Conservation (phyloP, 495 filamentous ascomycete species). For the Penicillium flavigenum region DNA sequence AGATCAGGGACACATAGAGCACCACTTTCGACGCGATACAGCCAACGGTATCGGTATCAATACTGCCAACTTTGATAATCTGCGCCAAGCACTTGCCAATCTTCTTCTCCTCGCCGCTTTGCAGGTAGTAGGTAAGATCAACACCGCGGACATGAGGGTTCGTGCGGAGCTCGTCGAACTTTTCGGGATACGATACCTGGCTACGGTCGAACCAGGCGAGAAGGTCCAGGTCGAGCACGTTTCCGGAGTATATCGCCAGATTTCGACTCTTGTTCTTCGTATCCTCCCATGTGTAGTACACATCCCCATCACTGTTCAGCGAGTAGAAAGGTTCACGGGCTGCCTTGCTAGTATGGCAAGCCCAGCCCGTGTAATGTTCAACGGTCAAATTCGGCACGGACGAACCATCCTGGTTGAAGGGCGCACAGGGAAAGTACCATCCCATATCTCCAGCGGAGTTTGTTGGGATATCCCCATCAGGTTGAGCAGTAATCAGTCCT, state of each 20-base stretch:
- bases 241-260: constrained; percentile 88
- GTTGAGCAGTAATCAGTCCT: constrained; percentile 71
- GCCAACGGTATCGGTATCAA: constrained; percentile 94
- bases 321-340: constrained; percentile 74
- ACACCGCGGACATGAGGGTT: constrained; percentile 79
- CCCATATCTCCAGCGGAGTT: constrained; percentile 72
- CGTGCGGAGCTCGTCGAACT: constrained; percentile 75
- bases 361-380: constrained; percentile 78
- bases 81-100: constrained; percentile 83
- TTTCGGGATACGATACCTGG: constrained; percentile 74
- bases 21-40: constrained; percentile 98
- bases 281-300: constrained; percentile 96
- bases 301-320: constrained; percentile 61
- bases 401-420: constrained; percentile 93
- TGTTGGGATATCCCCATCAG: constrained; percentile 74
- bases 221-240: constrained; percentile 89
- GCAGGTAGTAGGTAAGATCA: constrained; percentile 86
- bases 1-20: constrained; percentile 87
- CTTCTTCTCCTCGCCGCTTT: constrained; percentile 70
- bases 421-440: constrained; percentile 95
- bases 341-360: constrained; percentile 75
- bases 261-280: constrained; percentile 86
- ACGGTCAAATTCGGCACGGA: constrained; percentile 67
- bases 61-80: constrained; percentile 91
- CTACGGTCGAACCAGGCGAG: constrained; percentile 84